A percentile compares a stretch with the other conserved stretches of the same genome.
phyloP scores from a whole-genome alignment of 2,329 filamentous ascomycete species.

The Cercospora berteroae region DNA sequence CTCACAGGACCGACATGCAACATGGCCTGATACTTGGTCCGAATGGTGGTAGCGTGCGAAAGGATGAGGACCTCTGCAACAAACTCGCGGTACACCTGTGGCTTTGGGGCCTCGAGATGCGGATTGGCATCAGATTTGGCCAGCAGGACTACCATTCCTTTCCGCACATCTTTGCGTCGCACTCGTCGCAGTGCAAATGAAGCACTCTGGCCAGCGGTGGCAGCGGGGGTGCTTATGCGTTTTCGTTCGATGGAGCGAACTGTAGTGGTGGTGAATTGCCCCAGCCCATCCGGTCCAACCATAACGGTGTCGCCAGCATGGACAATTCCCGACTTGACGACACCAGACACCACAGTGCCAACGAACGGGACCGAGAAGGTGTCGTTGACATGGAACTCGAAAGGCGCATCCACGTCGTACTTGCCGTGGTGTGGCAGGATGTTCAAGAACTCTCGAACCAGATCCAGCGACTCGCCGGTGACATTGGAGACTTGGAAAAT shows the following conservation, averaged over 20 bases:
- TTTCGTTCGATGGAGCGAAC: slow-evolving; percentile 94
- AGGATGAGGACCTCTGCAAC: slow-evolving; percentile 82
- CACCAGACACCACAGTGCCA: slow-evolving; percentile 91
- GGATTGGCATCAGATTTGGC: slow-evolving; percentile 65
- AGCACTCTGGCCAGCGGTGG: slow-evolving; percentile 86
- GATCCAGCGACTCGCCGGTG: slow-evolving; percentile 83
- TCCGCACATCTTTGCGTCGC: slow-evolving; percentile 85
- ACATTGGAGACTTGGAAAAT: slow-evolving; percentile 99
- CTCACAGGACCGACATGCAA: slow-evolving; percentile 91
- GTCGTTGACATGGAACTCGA: slow-evolving; percentile 95
- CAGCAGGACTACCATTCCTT: slow-evolving; percentile 95
- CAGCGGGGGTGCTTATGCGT: slow-evolving; percentile 81
- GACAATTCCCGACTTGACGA: slow-evolving; percentile 78
- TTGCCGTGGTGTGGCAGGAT: slow-evolving; percentile 92
- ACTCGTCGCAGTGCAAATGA: slow-evolving; percentile 88
- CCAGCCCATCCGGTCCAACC: slow-evolving; percentile 85
- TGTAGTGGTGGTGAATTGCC: slow-evolving; percentile 81
- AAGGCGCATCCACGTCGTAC: slow-evolving; percentile 81
- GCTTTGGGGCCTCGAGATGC: slow-evolving; percentile 39
- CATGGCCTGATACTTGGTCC: slow-evolving; percentile 97
- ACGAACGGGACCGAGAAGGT: slow-evolving; percentile 98
- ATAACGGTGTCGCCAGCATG: slow-evolving; percentile 88
- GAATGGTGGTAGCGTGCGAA: slow-evolving; percentile 94
- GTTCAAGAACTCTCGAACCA: slow-evolving; percentile 90
- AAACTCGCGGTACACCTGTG: slow-evolving; percentile 55